Base-by-base conservation (phyloP, 164 flowering plant genomes). In the Magnolia sinica region DNA sequence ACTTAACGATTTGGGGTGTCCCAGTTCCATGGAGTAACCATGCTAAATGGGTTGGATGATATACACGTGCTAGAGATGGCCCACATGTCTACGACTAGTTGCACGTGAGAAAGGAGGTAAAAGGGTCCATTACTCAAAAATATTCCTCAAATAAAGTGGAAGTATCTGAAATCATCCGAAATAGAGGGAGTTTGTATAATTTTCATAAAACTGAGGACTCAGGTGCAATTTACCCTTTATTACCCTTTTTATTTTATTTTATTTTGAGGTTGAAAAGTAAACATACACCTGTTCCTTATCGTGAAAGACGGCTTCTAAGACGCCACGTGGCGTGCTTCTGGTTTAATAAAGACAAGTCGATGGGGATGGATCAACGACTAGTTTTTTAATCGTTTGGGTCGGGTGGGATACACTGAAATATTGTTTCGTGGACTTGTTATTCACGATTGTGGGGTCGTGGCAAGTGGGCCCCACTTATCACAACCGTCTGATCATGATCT, bases 381-480 rank as follows among this genome's bases (percentile, higher is more conserved):
- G 45, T 37, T 37, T n/a, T 63, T 63, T 22, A 63, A 22, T 7
- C 8, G 65, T 63, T 63, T 7, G 22, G 19, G 65, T 7, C 9
- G 22, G 7, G 7, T 8, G 19, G 19, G 22, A n/a, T 7, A 0
- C 10, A 7, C 19, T 8, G 9, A 63, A n/a, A 18, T n/a, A n/a
- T n/a, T n/a, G 8, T 63, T 63, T n/a, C 2, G 23, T 63, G n/a
- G 20, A 63, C 19, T 9, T 22, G 45, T 37, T 37, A 18, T 27
- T 29, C 50, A 27, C 3, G 1, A 13, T 16, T 68, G 1, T 4
- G 69, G 10, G 69, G 22, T 66, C 16, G 3, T 9, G 69, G 69
- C 29, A 66, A 66, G 31, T 66, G 69, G 69, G 69, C 9, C 69
- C 69, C 31, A 66, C 69, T 66, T 24, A 23, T 55, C 61, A 55